Base-by-base conservation (phyloP, 192 early-diverging fungal genomes). In the Diversispora epigaea region DNA sequence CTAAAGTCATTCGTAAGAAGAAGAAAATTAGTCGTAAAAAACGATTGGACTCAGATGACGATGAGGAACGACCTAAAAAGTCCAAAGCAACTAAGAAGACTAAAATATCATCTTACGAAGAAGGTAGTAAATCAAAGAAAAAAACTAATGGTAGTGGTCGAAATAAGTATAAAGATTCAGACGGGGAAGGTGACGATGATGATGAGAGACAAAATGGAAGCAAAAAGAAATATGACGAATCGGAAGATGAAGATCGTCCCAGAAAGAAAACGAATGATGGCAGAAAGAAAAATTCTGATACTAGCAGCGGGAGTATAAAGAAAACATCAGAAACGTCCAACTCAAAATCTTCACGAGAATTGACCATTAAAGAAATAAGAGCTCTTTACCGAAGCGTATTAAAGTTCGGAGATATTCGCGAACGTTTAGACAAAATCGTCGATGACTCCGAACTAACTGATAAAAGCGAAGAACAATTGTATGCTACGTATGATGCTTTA, bases 341-440 rank as follows among this genome's bases (percentile, higher is more conserved):
- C 3, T 65, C 63, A 15, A 21, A 43, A 9, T 44, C 40, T 11
- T 54, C 55, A 72, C 39, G 22, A 4, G 80, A 77, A 17, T 78
- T 98, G 45, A 84, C 85, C 7, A 89, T 92, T 58, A 95, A 95
- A 81, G 94, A 97, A 57, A 77, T 93, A n/a, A 83, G 94, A 4
- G 91, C 93, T 21, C 80, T 99, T 44, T 84, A 89, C 56, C 89
- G 90, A 25, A 90, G 89, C 4, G 78, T 99, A 45, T 84, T 92
- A 57, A 91, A 91, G 69, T 99, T 90, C 80, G 98, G 97, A 39
- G 88, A 90, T 74, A 80, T 92, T 22, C 89, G 91, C n/a, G 68
- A 83, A 55, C 91, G 94, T 17, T 94, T 89, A 76, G 91, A 92
- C 39, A 89, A 94, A 60, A 91, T 98, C 10, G 90, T 96, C 1